Conservation (phyloP, 352 stramenopile genomes). For the Phytophthora ramorum region DNA sequence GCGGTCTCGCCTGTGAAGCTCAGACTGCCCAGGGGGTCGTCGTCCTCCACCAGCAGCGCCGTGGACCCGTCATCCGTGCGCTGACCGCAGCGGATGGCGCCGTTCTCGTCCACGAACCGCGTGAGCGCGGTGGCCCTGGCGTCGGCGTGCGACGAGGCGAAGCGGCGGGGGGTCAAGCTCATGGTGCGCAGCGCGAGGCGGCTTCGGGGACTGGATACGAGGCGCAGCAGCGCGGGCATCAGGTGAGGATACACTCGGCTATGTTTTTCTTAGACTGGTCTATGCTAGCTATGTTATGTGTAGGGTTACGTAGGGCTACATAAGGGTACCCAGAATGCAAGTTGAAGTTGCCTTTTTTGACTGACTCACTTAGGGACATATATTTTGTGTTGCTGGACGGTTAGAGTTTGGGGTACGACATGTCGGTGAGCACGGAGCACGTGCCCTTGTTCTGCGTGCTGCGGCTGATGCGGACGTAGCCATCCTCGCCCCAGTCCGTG, state of each 20-base stretch:
- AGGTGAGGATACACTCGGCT: background rate
- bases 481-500: constrained; percentile 92
- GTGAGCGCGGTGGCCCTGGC: constrained; percentile 62
- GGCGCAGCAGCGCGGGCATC: constrained; percentile 27
- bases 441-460: constrained; percentile 66
- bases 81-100: constrained; percentile 69
- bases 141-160: constrained; percentile 1
- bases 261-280: background rate
- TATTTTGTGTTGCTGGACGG: constrained; percentile 11
- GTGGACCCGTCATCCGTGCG: constrained; percentile 41
- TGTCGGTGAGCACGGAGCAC: constrained; percentile 61
- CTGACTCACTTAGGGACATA: constrained; percentile 16
- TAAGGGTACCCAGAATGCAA: background rate
- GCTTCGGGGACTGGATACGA: constrained; percentile 15
- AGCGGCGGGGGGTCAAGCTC: constrained; percentile 18
- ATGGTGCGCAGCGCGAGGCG: constrained; percentile 3
- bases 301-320: background rate
- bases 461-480: constrained; percentile 93
- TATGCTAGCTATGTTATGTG: background rate
- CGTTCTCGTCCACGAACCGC: constrained; percentile 71
- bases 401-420: constrained; percentile 58
- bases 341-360: constrained; percentile 16
- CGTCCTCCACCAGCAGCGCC: constrained; percentile 64
- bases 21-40: constrained; percentile 71
- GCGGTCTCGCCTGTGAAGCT: constrained; percentile 70